Evolutionary conservation across 192 early-diverging fungal genomes (phyloP).

Genomic region (Backusella mclennaniae): DNA sequence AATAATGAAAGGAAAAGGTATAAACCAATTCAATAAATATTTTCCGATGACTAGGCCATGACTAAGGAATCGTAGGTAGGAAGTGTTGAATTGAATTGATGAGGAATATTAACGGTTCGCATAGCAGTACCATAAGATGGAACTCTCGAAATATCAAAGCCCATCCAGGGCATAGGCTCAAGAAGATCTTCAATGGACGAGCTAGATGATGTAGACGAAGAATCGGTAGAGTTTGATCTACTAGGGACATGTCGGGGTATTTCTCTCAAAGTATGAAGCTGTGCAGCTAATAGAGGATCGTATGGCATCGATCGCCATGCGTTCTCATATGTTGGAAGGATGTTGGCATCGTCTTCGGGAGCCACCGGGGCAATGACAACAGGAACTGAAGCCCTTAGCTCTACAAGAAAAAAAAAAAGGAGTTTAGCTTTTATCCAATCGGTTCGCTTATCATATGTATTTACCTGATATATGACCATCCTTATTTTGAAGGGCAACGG

Average conservation of each 20-base stretch:
- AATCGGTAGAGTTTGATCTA: not conserved
- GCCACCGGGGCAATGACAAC: constrained; percentile 29
- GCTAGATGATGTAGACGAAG: not conserved
- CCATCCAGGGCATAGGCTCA: constrained; percentile 10
- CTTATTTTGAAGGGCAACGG: constrained; percentile 23
- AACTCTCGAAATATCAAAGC: constrained; percentile 22
- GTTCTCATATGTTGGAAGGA: constrained; percentile 28
- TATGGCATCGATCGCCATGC: constrained; percentile 16
- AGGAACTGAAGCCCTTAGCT: constrained; percentile 32
- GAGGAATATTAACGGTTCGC: constrained; percentile 10
- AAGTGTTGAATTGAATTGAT: not conserved
- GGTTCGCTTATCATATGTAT: not conserved
- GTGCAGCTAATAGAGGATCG: not conserved
- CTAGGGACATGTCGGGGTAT: not conserved
- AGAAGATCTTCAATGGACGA: not conserved
- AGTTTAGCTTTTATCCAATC: constrained; percentile 1
- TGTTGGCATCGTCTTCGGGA: constrained; percentile 17
- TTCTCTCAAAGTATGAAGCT: not conserved
- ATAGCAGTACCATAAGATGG: constrained; percentile 34
- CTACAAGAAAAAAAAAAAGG: constrained; percentile 1
- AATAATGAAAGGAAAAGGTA: not conserved
- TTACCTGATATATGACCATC: constrained; percentile 43
- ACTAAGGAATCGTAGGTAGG: constrained; percentile 28
- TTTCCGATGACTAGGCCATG: not conserved
- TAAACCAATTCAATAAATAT: not conserved